Evolutionary conservation across 2,329 filamentous ascomycete genomes (phyloP), one percentile per base, ranked within the genome.

Genomic region (Penicillium palitans): DNA sequence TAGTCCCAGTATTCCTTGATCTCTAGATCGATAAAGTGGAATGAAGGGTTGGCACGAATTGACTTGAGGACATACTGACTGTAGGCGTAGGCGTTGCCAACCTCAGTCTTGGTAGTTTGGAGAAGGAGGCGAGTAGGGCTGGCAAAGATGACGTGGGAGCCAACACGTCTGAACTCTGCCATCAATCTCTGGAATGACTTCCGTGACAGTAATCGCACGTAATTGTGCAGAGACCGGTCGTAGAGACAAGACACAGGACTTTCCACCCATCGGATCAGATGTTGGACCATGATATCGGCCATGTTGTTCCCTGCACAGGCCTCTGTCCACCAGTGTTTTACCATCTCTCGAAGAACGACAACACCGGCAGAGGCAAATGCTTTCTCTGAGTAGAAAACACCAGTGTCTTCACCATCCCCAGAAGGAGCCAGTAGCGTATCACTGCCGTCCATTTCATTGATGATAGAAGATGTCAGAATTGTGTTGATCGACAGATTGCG

Each of bases 1-100:
- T 97, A 98, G 74, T 99, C 95, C 95, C 95, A 99, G 76, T 97
- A 99, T 73, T 99, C 95, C 66, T 93, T 96, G 75, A 99, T 95
- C 68, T 97, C 91, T 3, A 99, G 82, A 68, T 99, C 95, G 62
- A 99, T 87, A 72, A 99, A 99, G 74, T 97, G 91, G 78, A 99
- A 99, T 0, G 97, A 83, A 0, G 95, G 92, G 70, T 97, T 97
- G 57, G 87, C 87, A 76, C 96, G 93, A 78, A 99, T 97, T 0
- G 93, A 96, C 79, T 97, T 97, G 69, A 99, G 84, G 61, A 99
- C 96, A 76, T 99, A 99, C 75, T 98, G 90, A 66, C 90, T 93
- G 80, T 98, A 99, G 0, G 95, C 93, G 66, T 90, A 98, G 0
- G 96, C 95, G 70, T 97, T 99, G 58, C 92, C 92, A 1, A 99